Base-by-base conservation (phyloP, 495 filamentous ascomycete species). In the Penicillium soppii region DNA sequence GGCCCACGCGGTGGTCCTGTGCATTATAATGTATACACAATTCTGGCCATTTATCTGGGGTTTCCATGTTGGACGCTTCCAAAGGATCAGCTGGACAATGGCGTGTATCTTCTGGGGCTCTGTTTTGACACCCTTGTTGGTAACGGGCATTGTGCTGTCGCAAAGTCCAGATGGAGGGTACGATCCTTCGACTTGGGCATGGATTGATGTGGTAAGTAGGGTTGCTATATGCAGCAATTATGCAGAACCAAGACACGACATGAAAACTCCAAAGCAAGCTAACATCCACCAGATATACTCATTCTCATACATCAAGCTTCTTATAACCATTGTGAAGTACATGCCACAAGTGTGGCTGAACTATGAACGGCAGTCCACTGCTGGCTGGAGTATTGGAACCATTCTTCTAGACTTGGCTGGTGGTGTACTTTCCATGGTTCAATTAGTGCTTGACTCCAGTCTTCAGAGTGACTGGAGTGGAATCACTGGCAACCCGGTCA, bases 311-410 rank as follows among this genome's bases (percentile, higher is more conserved):
- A 78, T 94, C 66, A 98, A 98, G 68, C 74, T 98, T n/a, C 57
- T 91, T 19, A 81, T 95, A 37, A 95, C 90, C 1, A 62, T 96
- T 4, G 76, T 96, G 58, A 98, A 98, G 66, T 98, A 97, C 69
- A 80, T 88, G 30, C 95, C 94, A 10, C 94, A 98, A 71, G 85
- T 85, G 9, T 76, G 82, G 54, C 74, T 86, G 53, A 97, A 97
- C 71, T 91, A 88, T 59, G 78, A 82, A 62, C 87, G 90, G 42
- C 76, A 85, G 52, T 92, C 89, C 29, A 98, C 94, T 2, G 69
- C 75, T 23, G 94, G 95, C 29, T 97, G 92, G 92, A 85, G 80
- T 47, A 97, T 97, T 50, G 59, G 70, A 36, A 88, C 91, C 66
- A 91, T 94, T 47, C 73, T 96, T n/a, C 72, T 97, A 13, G 94